Conservation (phyloP, 805 yeast genomes). For the Wickerhamiella qilinensis region DNA sequence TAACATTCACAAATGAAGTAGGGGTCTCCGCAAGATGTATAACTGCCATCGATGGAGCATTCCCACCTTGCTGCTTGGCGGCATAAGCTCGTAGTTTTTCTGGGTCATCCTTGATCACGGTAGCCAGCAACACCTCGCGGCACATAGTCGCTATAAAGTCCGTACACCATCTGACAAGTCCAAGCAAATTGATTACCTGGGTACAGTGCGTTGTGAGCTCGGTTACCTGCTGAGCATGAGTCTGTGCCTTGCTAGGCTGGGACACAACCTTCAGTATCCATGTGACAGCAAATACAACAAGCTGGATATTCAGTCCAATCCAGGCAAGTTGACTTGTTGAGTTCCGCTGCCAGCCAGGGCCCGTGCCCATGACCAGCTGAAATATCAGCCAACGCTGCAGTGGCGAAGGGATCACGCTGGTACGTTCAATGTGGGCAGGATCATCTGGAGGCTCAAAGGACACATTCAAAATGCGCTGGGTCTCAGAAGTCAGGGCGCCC, state of each 20-base stretch:
- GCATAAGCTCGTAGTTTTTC: neutral
- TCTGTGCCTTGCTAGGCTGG: slow-evolving; percentile 9
- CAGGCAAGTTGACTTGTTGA: slow-evolving; percentile 37
- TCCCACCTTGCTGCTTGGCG: slow-evolving; percentile 1
- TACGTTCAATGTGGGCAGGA: slow-evolving; percentile 43
- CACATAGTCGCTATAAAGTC: slow-evolving; percentile 57
- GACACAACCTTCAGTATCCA: slow-evolving; percentile 37
- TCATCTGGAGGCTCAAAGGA: slow-evolving; percentile 56
- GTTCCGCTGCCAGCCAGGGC: slow-evolving; percentile 29
- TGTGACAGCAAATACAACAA: slow-evolving; percentile 55
- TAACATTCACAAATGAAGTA: slow-evolving; percentile 19
- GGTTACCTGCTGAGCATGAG: slow-evolving; percentile 24
- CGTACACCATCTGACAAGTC: slow-evolving; percentile 72
- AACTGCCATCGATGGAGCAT: slow-evolving; percentile 3
- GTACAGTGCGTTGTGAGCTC: slow-evolving; percentile 17
- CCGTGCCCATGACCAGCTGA: slow-evolving; percentile 48
- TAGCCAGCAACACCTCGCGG: slow-evolving; percentile 38
- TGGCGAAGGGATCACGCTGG: slow-evolving; percentile 54
- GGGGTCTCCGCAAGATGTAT: slow-evolving; percentile 3
- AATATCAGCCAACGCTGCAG: slow-evolving; percentile 55
- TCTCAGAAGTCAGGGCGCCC: slow-evolving; percentile 38
- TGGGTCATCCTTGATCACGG: slow-evolving; percentile 3
- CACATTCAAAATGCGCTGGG: slow-evolving; percentile 61
- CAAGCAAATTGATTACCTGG: slow-evolving; percentile 29
- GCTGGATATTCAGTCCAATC: slow-evolving; percentile 49